phyloP scores from a whole-genome alignment of 106 monocot species.

The Acorus calamus region DNA sequence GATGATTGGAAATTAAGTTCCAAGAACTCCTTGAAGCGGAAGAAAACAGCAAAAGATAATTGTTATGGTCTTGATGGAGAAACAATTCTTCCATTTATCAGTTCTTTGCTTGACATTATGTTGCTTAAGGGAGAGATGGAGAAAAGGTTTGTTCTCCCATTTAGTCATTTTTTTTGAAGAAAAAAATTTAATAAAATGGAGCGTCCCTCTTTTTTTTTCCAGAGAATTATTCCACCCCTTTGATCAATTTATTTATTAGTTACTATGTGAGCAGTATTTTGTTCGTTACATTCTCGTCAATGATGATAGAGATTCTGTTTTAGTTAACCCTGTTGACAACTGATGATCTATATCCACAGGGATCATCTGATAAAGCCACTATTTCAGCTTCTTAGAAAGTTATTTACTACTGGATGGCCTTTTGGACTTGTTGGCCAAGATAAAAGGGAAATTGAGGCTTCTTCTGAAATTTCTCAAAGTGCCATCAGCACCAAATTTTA shows the following conservation, averaged over 20 bases:
- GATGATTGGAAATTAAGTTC: slow-evolving; percentile 7
- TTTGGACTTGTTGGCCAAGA: slow-evolving; percentile 6
- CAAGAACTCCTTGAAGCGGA: slow-evolving; percentile 35
- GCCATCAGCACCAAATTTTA: slow-evolving; percentile 19
- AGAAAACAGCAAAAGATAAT: slow-evolving; percentile 10
- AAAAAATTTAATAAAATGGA: too few species aligned
- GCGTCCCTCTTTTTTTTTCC: too few species aligned
- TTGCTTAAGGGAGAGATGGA: slow-evolving; percentile 61
- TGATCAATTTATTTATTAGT: not conserved
- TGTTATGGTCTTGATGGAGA: slow-evolving; percentile 12
- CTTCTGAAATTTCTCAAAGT: slow-evolving; percentile 22
- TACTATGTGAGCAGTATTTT: too few species aligned
- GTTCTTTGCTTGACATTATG: slow-evolving; percentile 73
- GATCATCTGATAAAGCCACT: slow-evolving; percentile 45
- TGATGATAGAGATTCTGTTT: too few species aligned
- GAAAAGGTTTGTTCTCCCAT: slow-evolving; percentile 36
- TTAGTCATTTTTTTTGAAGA: too few species aligned
- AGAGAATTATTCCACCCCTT: not conserved
- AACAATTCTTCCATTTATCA: slow-evolving; percentile 25
- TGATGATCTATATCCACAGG: slow-evolving; percentile 15
- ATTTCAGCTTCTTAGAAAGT: slow-evolving; percentile 46
- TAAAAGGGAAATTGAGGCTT: slow-evolving; percentile 7
- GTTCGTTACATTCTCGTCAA: too few species aligned
- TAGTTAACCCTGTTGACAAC: too few species aligned
- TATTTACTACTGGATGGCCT: slow-evolving; percentile 50